Conservation (phyloP, 306 rosid genomes). For the Oxytropis ochrocephala region DNA sequence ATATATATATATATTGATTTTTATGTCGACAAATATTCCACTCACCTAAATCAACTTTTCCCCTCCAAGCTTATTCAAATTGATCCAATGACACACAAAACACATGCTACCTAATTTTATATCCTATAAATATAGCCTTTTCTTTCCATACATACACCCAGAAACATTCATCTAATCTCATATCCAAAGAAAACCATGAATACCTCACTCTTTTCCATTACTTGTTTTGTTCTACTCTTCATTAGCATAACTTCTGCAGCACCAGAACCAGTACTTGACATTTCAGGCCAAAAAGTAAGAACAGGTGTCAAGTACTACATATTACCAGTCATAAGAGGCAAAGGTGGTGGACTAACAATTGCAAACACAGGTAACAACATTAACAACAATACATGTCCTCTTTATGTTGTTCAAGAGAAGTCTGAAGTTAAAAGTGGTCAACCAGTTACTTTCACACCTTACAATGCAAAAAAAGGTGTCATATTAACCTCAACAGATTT, state of each 20-base stretch:
- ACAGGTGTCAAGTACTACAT: conserved; percentile 33
- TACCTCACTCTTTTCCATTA: background rate
- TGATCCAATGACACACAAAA: background rate
- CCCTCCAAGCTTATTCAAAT: background rate
- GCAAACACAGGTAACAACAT: background rate
- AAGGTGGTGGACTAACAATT: conserved; percentile 31
- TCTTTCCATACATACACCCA: background rate
- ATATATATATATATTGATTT: background rate
- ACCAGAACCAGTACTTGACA: conserved; percentile 40
- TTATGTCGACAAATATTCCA: background rate
- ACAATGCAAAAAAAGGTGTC: conserved; percentile 14
- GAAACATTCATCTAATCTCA: background rate
- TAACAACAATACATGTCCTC: conserved; percentile 33
- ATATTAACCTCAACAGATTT: conserved; percentile 42
- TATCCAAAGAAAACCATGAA: conserved; percentile 12
- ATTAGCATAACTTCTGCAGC: background rate
- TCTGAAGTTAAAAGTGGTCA: conserved; percentile 22
- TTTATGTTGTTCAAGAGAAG: conserved; percentile 43
- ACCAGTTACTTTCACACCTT: conserved; percentile 38
- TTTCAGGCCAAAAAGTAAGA: conserved; percentile 26
- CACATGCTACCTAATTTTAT: background rate
- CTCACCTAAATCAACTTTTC: background rate
- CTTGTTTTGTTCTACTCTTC: conserved; percentile 8
- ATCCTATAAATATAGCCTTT: background rate
- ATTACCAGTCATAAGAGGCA: conserved; percentile 35